Evolutionary conservation across 2,329 filamentous ascomycete species (phyloP), one percentile per base, ranked within the genome.

Genomic region (Ophiocordyceps camponoti-saundersi): DNA sequence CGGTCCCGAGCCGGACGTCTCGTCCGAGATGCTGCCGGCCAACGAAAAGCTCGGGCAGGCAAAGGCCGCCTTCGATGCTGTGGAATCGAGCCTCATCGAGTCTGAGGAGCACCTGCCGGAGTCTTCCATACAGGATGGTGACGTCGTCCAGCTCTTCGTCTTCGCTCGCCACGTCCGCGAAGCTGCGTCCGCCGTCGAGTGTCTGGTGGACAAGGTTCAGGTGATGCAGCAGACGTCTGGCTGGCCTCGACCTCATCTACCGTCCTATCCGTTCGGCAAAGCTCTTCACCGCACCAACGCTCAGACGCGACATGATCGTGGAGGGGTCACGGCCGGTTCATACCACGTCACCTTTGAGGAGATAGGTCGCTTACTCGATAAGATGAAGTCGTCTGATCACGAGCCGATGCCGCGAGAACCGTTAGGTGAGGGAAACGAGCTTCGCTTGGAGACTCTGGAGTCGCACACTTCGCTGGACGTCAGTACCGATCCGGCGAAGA

Each of bases 281-380:
- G 65, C 72, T 5, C 47, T 77, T 2, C 67, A 74, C 51, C 63
- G 73, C 32, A 69, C 70, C 6, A 78, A 77, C 53, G 64, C 68
- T 3, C 73, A 77, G 51, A 73, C 78, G 5, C 64, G 73, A 30
- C 75, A 79, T 51, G 75, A 79, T 53, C 65, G 74, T 49, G 75
- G 75, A 18, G 73, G 74, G 22, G 64, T 75, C 20, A 76, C 74
- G 5, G 73, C 73, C 6, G 71, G 71, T 55, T 60, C 63, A 53
- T 71, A 71, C 49, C 65, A 68, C 41, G 59, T 59, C 44, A 71
- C 67, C 11, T 70, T 71, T 50, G 57, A 53, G 15, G 65, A 68
- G 44, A 71, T 71, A 44, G 61, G 60, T 2, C 58, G 55, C 7
- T 56, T 69, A n/a, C 61, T 71, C 30, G 61, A 67, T n/a, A 61